Base-by-base conservation (phyloP, 2,329 filamentous ascomycete species). In the Verticillium tricorpus region DNA sequence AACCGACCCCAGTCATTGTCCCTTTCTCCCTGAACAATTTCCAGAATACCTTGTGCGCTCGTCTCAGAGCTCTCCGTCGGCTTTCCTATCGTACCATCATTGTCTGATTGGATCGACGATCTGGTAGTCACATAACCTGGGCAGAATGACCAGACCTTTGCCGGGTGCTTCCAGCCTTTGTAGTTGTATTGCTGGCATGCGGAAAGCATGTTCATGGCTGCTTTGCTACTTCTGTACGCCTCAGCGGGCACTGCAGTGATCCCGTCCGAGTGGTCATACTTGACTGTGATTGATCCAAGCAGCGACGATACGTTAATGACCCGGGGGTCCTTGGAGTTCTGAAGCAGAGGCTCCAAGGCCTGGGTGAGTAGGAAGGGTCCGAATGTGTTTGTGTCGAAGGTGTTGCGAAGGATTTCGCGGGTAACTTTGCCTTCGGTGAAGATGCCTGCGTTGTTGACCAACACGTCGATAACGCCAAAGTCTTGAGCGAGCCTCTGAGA, bases 361-460 rank as follows among this genome's bases (percentile, higher is more conserved):
- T 74, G 68, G 2, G 73, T 72, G 9, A 74, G 59, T 1, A 72
- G 35, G 8, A 67, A 45, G 2, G 67, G 66, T 8, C 73, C 70
- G 37, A 75, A 70, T 32, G 69, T 68, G 67, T 77, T 76, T 58
- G 72, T 70, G 61, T 86, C 83, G 62, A 87, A 82, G 0, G 72
- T 76, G 9, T 72, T 70, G 25, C 78, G 78, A 65, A 85, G 77
- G 56, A 82, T 79, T 12, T 85, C 79, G 74, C 86, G 87, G 0
- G 85, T 77, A 64, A 82, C 77, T 60, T 75, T 69, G 1, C 78
- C 78, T 58, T 82, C 78, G 61, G 80, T 76, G 5, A 80, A 73
- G 54, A 89, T 82, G 5, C 87, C 88, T 1, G 88, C 87, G 61
- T 81, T 82, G 73, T 80, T 83, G 74, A 85, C 76, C 15, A 88